Base-by-base conservation (phyloP, 805 yeast genomes). In the Pichia cephalocereana region DNA sequence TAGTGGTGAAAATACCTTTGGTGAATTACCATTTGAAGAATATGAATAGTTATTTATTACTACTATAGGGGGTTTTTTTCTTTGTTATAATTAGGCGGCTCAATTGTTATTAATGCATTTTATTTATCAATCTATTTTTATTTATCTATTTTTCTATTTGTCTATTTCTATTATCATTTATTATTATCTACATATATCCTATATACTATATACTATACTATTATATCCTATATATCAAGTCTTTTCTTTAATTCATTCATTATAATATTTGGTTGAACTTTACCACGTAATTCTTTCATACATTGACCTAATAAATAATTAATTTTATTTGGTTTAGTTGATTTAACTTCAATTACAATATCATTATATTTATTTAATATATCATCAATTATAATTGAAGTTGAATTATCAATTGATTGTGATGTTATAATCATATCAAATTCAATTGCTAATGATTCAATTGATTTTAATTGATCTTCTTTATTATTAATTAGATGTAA, bases 1-100 rank as follows among this genome's bases (percentile, higher is more conserved):
- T 71, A 86, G 96, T 8, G 98, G 99, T 44, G 99, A 93, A 69
- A 93, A 93, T 70, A 93, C 99, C 8, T 93, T 93, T 71, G 99
- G 99, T 49, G 68, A 68, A 15, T 34, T 58, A 23, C 26, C 26
- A 30, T 30, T 30, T 47, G 63, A 58, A 40, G 48, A 38, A 31
- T n/a, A 38, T 38, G 27, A 40, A 19, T 42, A 27, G 5, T 36
- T 9, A 32, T 27, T 26, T 39, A 14, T 8, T 8, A 15, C 8
- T 14, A 34, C 18, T 14, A 4, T 30, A 3, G 32, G 32, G 32
- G 32, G 32, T 30, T 10, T 30, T 30, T 30, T 4, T 10, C 7
- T 30, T 12, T 9, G 14, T 30, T 9, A 15, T 11, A 28, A 17
- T 39, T 39, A n/a, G 28, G 44, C 10, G 38, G 37, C 37, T 34